Evolutionary conservation across 2,329 filamentous ascomycete species (phyloP).

Genomic region (Escovopsis sp.): DNA sequence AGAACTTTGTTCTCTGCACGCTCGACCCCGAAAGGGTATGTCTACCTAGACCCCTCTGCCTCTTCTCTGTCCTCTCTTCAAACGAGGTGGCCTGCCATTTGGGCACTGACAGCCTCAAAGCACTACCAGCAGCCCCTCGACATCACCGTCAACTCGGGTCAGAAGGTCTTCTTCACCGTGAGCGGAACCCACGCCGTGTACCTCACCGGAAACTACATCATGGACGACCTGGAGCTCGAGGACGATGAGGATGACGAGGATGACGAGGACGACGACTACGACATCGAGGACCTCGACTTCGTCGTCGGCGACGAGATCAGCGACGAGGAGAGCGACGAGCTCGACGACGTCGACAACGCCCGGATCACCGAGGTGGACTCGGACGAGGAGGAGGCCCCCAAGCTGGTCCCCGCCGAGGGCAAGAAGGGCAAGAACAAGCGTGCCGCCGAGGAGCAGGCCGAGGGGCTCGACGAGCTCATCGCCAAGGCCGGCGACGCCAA

Average conservation of each 20-base stretch:
- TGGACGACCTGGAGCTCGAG: constrained; percentile 46
- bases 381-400: constrained; percentile 59
- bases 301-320: constrained; percentile 58
- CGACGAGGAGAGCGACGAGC: constrained; percentile 58
- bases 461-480: constrained; percentile 71
- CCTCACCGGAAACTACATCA: constrained; percentile 92
- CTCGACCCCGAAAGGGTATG: constrained; percentile 78
- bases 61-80: too few relatives aligned
- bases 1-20: constrained; percentile 91
- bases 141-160: constrained; percentile 76
- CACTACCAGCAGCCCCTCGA: constrained; percentile 91
- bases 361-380: constrained; percentile 72
- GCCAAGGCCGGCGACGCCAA: constrained; percentile 58
- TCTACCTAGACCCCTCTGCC: too few relatives aligned
- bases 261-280: constrained; percentile 57
- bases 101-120: constrained; percentile 36
- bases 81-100: too few relatives aligned
- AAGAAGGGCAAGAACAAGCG: constrained; percentile 91
- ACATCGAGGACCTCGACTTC: constrained; percentile 54
- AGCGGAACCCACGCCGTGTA: constrained; percentile 79
- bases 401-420: constrained; percentile 33
- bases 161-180: constrained; percentile 85
- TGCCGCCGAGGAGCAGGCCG: constrained; percentile 51
- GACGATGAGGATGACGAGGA: constrained; percentile 50
- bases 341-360: constrained; percentile 63